Percentiles rank a stretch among this genome's conserved stretches.
Conservation (phyloP, 441 rosid species). For the Iberis amara region DNA sequence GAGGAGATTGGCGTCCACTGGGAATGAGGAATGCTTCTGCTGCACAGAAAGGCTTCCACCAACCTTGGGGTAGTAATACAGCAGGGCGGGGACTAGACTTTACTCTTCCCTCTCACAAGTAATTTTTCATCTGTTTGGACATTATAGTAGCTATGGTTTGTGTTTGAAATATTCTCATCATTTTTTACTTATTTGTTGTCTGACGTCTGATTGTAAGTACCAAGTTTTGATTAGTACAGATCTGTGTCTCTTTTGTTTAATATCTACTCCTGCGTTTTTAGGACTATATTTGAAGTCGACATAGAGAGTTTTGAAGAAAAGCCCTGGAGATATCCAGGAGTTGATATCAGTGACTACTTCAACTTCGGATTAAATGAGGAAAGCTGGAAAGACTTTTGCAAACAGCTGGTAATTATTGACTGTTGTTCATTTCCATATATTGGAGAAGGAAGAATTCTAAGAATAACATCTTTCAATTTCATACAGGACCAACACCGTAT, state of each 20-base stretch:
- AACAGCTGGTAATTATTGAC: constrained; percentile 66
- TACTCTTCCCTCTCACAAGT: constrained; percentile 98
- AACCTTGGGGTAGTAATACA: constrained; percentile 57
- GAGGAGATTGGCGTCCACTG: constrained; percentile 89
- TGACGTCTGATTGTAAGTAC: not conserved
- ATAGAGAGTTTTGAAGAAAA: constrained; percentile 91
- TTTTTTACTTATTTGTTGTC: constrained; percentile 1
- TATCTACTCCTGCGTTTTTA: constrained; percentile 31
- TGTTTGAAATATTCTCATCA: constrained; percentile 10
- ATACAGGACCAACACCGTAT: constrained; percentile 80
- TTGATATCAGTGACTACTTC: constrained; percentile 77
- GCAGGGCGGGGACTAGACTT: constrained; percentile 83
- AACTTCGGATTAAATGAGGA: constrained; percentile 94
- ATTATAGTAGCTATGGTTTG: constrained; percentile 1
- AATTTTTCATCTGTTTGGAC: constrained; percentile 29
- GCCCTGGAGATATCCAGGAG: constrained; percentile 86
- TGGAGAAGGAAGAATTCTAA: constrained; percentile 26
- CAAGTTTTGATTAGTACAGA: constrained; percentile 4
- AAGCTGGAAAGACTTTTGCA: constrained; percentile 95
- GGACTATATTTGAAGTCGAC: constrained; percentile 92
- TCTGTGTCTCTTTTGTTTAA: constrained; percentile 17
- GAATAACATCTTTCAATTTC: constrained; percentile 24
- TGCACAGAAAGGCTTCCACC: constrained; percentile 68
- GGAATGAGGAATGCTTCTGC: constrained; percentile 62
- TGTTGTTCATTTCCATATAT: constrained; percentile 24